Percentiles rank a stretch among this genome's conserved stretches.
phyloP scores from a whole-genome alignment of 208 protist species.

The Leishmania amazonensis region DNA sequence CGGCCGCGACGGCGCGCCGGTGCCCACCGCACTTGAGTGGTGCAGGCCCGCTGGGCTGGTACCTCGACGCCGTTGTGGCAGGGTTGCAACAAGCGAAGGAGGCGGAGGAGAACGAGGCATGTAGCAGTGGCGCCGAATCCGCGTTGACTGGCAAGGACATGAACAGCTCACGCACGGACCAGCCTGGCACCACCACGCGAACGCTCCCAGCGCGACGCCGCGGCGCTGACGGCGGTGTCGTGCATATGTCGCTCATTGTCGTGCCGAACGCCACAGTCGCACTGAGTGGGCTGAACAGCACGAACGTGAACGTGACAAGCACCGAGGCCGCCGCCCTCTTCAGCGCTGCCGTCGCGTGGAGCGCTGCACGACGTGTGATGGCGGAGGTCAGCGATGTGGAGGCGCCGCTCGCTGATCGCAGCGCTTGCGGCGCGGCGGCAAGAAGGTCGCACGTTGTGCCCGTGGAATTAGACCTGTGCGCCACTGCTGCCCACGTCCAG shows the following conservation, averaged over 20 bases:
- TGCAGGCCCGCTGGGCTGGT: conserved; percentile 27
- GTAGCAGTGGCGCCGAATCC: neutral
- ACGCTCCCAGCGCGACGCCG: neutral
- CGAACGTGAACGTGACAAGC: conserved; percentile 15
- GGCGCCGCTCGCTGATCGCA: neutral
- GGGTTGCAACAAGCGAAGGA: conserved; percentile 5
- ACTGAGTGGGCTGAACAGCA: conserved; percentile 18
- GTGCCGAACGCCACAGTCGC: conserved; percentile 15
- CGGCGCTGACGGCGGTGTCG: neutral
- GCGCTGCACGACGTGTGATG: conserved; percentile 3
- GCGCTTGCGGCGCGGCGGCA: neutral
- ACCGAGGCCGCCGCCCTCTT: conserved; percentile 24
- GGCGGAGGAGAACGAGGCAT: neutral
- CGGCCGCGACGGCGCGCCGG: conserved; percentile 18
- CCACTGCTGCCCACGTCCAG: conserved; percentile 16
- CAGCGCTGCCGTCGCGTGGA: conserved; percentile 19
- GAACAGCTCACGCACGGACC: neutral
- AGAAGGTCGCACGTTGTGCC: neutral
- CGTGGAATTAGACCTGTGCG: conserved; percentile 23
- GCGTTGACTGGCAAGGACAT: neutral
- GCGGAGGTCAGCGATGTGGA: neutral
- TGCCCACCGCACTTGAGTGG: conserved; percentile 25
- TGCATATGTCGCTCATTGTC: conserved; percentile 21
- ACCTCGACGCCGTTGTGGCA: conserved; percentile 28
- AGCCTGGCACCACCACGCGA: neutral